phyloP scores from a whole-genome alignment of 176 grass and related monocot genomes.

The Carex scoparia region DNA sequence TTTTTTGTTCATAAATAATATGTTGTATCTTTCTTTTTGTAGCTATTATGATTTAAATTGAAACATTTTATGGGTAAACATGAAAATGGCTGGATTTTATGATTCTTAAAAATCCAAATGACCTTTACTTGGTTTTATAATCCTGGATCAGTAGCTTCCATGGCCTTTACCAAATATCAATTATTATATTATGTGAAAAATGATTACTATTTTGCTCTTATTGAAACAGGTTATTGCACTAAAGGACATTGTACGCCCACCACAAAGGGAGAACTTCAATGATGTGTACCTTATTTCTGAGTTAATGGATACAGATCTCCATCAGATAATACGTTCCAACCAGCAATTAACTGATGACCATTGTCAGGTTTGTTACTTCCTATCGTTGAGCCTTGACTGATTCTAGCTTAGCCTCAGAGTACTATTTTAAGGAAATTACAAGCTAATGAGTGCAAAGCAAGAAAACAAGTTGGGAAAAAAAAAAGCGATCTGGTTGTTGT shows the following conservation, averaged over 20 bases:
- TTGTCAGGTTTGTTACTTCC: constrained; percentile 60
- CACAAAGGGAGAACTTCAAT: constrained; percentile 80
- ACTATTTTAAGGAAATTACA: neutral
- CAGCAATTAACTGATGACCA: constrained; percentile 83
- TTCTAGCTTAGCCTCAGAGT: neutral
- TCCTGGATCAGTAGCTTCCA: neutral
- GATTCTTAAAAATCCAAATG: neutral
- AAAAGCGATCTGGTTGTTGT: neutral
- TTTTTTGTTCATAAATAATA: neutral
- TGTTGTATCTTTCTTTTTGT: neutral
- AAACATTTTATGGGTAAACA: neutral
- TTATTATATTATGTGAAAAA: neutral
- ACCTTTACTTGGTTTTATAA: neutral
- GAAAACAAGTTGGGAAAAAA: neutral
- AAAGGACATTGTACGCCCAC: constrained; percentile 71
- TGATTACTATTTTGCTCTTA: constrained; percentile 28
- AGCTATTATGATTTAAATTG: neutral
- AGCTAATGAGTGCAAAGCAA: neutral
- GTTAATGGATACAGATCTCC: constrained; percentile 97
- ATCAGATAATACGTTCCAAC: constrained; percentile 89
- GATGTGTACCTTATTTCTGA: constrained; percentile 88
- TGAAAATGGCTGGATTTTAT: neutral
- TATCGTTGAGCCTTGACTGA: neutral
- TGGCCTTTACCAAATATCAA: neutral
- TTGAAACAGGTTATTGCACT: constrained; percentile 59